Evolutionary conservation across 2,329 filamentous ascomycete genomes (phyloP).

Genomic region (Nemania sp.): DNA sequence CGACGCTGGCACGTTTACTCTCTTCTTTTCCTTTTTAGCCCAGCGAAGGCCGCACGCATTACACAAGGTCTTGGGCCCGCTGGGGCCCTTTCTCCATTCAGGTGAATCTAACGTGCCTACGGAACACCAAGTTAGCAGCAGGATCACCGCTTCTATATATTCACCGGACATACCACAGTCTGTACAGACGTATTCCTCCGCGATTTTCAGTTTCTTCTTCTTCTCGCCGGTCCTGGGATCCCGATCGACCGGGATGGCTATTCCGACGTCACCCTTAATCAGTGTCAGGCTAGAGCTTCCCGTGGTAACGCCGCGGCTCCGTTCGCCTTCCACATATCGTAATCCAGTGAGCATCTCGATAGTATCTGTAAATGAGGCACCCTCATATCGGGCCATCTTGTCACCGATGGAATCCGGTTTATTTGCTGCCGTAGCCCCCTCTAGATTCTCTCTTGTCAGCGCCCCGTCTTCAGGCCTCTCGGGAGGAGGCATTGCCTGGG

Average conservation of each 20-base stretch:
- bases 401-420: conserved; percentile 78
- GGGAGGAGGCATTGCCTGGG: conserved; percentile 64
- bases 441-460: conserved; percentile 79
- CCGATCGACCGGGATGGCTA: conserved; percentile 80
- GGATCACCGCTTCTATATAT: not conserved
- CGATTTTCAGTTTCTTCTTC: conserved; percentile 83
- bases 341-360: conserved; percentile 94
- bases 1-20: conserved; percentile 28
- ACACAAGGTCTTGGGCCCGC: conserved; percentile 90
- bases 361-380: conserved; percentile 75
- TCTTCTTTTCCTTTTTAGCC: conserved; percentile 84
- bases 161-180: conserved; percentile 73
- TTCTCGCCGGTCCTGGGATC: conserved; percentile 75
- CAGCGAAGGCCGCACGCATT: conserved; percentile 86
- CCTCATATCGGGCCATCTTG: conserved; percentile 83
- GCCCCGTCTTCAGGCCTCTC: conserved; percentile 70
- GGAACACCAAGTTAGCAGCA: conserved; percentile 14
- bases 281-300: conserved; percentile 80
- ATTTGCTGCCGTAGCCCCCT: conserved; percentile 68
- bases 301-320: conserved; percentile 85
- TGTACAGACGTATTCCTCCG: conserved; percentile 91
- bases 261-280: conserved; percentile 83
- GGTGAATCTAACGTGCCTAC: conserved; percentile 83
- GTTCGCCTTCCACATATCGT: conserved; percentile 84
- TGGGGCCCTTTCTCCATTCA: conserved; percentile 94